These are phyloP conservation scores for Nyctanthes arbortristis DNA, from an alignment of 257 asterid genomes.

Conservation along the genomic window DNA sequence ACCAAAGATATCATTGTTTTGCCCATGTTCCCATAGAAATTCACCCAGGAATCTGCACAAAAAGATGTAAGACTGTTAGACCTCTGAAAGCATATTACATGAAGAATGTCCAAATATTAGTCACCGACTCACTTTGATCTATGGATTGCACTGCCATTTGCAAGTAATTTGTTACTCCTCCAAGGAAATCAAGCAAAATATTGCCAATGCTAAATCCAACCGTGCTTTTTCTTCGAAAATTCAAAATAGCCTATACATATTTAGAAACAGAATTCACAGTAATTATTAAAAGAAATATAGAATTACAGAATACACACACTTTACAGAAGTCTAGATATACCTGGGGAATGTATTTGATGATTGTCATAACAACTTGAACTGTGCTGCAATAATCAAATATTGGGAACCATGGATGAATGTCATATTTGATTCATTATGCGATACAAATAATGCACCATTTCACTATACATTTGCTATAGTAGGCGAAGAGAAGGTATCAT, in stretches of 20 bases:
- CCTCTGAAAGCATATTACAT: not conserved
- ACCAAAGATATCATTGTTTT: slow-evolving; percentile 92
- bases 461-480: not conserved
- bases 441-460: too few relatives aligned
- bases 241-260: slow-evolving; percentile 66
- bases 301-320: not conserved
- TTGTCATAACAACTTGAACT: slow-evolving; percentile 83
- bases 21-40: slow-evolving; percentile 89
- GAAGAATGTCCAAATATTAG: not conserved
- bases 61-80: not conserved
- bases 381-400: slow-evolving; percentile 47
- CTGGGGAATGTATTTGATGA: slow-evolving; percentile 96
- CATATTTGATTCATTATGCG: too few relatives aligned
- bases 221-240: slow-evolving; percentile 80
- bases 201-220: slow-evolving; percentile 92
- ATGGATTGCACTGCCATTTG: slow-evolving; percentile 93
- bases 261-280: slow-evolving; percentile 2
- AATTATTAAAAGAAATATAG: not conserved
- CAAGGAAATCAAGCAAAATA: slow-evolving; percentile 82
- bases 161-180: slow-evolving; percentile 70
- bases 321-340: slow-evolving; percentile 29
- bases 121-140: slow-evolving; percentile 73
- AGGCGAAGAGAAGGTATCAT: slow-evolving; percentile 31
- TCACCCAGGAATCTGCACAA: slow-evolving; percentile 75
- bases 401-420: not conserved